Percentiles rank a stretch among this genome's conserved stretches.
Evolutionary conservation across 208 protist genomes (phyloP).

Genomic region (Strigomonas galati): DNA sequence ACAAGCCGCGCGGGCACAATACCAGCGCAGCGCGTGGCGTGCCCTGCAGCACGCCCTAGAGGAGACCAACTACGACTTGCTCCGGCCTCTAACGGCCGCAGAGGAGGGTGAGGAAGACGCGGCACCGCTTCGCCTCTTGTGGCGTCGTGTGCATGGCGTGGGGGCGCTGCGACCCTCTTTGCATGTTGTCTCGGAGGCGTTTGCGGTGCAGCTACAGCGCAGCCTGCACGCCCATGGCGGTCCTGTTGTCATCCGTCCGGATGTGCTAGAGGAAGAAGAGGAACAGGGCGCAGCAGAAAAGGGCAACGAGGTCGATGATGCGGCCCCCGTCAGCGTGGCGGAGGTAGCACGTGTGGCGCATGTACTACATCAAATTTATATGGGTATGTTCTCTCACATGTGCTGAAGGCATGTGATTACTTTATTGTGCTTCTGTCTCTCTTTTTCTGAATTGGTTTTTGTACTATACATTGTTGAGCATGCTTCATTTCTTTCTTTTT

Average conservation of each 20-base stretch:
- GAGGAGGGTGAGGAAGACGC: neutral
- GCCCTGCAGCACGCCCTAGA: constrained; percentile 18
- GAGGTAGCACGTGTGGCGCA: no score
- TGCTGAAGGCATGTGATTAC: neutral
- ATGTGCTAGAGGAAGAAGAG: no score
- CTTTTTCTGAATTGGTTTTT: constrained; percentile 3
- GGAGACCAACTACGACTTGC: constrained; percentile 20
- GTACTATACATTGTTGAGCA: no score
- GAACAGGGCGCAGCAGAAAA: no score
- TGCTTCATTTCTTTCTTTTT: constrained; percentile 12
- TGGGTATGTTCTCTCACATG: no score
- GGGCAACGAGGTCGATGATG: no score
- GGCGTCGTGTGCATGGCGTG: constrained; percentile 48
- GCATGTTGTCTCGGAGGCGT: constrained; percentile 42
- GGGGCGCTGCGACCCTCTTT: constrained; percentile 48
- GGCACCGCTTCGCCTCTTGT: constrained; percentile 42
- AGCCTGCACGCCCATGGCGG: neutral
- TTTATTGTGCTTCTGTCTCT: constrained; percentile 7
- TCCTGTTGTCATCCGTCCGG: no score
- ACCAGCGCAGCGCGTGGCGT: neutral
- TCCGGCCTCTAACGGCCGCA: neutral
- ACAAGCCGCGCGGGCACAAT: neutral
- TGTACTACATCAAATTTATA: no score
- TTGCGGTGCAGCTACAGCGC: constrained; percentile 23
- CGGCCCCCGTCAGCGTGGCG: no score